These are phyloP conservation scores for Aspergillus cavernicola DNA, from an alignment of 495 filamentous ascomycete species.

Conservation along the genomic window DNA sequence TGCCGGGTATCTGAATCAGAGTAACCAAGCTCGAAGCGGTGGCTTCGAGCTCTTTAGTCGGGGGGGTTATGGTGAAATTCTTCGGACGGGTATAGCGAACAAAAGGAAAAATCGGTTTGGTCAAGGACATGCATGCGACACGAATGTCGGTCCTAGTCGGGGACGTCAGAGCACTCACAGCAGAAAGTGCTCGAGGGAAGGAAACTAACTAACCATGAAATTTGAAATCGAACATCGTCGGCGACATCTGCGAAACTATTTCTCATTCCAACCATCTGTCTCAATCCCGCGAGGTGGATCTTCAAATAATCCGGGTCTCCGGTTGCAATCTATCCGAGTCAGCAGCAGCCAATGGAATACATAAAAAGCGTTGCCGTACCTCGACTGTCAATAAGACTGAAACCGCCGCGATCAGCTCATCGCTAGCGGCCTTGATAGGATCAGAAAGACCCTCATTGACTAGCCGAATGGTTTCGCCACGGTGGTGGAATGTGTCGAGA, in stretches of 20 bases:
- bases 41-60: conserved; percentile 32
- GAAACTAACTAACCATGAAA: conserved; percentile 46
- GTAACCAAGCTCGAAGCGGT: conserved; percentile 36
- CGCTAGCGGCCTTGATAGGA: conserved; percentile 40
- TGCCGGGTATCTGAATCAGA: conserved; percentile 37
- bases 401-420: conserved; percentile 44
- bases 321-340: conserved; percentile 36
- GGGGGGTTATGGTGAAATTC: conserved; percentile 32
- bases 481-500: conserved; percentile 43
- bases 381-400: conserved; percentile 45
- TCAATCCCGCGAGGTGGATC: conserved; percentile 44
- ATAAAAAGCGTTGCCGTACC: conserved; percentile 23
- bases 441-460: conserved; percentile 45
- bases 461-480: conserved; percentile 45
- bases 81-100: conserved; percentile 37
- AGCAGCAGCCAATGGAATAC: conserved; percentile 1
- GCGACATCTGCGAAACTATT: conserved; percentile 42
- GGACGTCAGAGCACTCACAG: not conserved
- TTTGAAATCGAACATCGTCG: conserved; percentile 41
- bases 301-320: conserved; percentile 45
- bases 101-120: conserved; percentile 47
- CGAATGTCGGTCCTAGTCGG: conserved; percentile 48
- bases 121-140: conserved; percentile 42
- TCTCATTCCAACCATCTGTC: conserved; percentile 45
- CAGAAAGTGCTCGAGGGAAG: not conserved